A percentile compares a stretch with the other conserved stretches of the same genome.
phyloP scores from a whole-genome alignment of 148 eudicot species.

The Polygonum maritimum region DNA sequence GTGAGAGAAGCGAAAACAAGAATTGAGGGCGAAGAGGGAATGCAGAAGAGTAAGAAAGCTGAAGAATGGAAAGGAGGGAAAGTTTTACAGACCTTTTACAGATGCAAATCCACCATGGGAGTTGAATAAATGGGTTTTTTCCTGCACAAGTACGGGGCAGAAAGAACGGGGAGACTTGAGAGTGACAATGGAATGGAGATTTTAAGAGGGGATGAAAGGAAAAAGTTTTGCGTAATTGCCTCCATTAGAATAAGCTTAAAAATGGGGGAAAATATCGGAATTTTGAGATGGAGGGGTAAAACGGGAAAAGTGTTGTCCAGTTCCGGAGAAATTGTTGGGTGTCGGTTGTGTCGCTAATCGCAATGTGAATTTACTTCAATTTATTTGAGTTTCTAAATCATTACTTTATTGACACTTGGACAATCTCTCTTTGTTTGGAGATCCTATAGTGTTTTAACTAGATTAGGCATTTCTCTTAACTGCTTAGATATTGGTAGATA shows the following conservation, averaged over 20 bases:
- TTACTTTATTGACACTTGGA: too few relatives aligned
- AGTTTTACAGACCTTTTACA: constrained; percentile 7
- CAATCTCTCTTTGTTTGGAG: too few relatives aligned
- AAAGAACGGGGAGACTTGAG: constrained; percentile 2
- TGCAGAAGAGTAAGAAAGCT: neutral
- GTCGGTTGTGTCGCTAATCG: constrained; percentile 1
- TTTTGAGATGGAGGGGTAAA: neutral
- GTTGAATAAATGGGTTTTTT: neutral
- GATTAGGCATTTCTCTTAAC: too few relatives aligned
- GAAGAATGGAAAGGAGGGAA: neutral
- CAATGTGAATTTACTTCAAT: neutral
- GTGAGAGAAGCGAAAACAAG: neutral
- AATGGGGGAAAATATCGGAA: neutral
- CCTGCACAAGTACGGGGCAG: neutral
- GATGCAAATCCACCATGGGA: constrained; percentile 10
- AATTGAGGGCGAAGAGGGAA: neutral
- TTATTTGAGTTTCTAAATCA: too few relatives aligned
- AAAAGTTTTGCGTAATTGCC: neutral
- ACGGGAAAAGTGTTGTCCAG: neutral
- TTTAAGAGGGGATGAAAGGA: neutral
- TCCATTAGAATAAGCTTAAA: neutral
- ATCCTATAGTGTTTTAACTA: too few relatives aligned
- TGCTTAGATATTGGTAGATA: too few relatives aligned
- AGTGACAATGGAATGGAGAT: constrained; percentile 7
- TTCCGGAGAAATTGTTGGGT: neutral